Conservation (phyloP, 192 early-diverging fungal genomes). For the Gryganskiella cystojenkinii region DNA sequence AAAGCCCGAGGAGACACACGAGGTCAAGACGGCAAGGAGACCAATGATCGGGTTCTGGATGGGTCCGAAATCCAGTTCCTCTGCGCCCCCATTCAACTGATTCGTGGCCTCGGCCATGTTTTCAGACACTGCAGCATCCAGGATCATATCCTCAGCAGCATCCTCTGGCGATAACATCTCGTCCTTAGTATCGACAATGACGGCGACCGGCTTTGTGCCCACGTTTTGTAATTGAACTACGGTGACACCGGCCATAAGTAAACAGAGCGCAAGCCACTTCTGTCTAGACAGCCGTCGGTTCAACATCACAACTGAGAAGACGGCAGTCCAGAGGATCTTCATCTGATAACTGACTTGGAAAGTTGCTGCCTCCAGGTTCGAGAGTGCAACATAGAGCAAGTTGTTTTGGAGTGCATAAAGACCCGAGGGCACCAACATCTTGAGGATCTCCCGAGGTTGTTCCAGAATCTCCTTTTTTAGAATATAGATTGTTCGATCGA, state of each 20-base stretch:
- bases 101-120: slow-evolving; percentile 18
- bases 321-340: slow-evolving; percentile 90
- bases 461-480: slow-evolving; percentile 65
- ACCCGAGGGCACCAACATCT: slow-evolving; percentile 83
- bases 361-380: slow-evolving; percentile 84
- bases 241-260: slow-evolving; percentile 85
- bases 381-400: slow-evolving; percentile 82
- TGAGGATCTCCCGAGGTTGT: slow-evolving; percentile 74
- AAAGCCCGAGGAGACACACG: slow-evolving; percentile 84
- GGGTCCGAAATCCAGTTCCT: slow-evolving; percentile 29
- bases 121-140: slow-evolving; percentile 28
- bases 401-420: slow-evolving; percentile 90
- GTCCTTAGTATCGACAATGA: slow-evolving; percentile 22
- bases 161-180: slow-evolving; percentile 18
- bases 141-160: slow-evolving; percentile 15
- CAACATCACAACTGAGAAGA: slow-evolving; percentile 86
- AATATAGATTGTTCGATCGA: slow-evolving; percentile 50
- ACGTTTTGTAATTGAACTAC: slow-evolving; percentile 80
- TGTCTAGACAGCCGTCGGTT: slow-evolving; percentile 64
- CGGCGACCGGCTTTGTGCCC: slow-evolving; percentile 7
- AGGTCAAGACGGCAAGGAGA: slow-evolving; percentile 75
- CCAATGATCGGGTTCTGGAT: slow-evolving; percentile 70
- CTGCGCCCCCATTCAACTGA: slow-evolving; percentile 5
- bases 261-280: slow-evolving; percentile 81
- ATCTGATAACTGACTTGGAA: slow-evolving; percentile 94